phyloP scores from a whole-genome alignment of 225 moss, liverwort and hornwort genomes.

The Sphagnum tenellum region DNA sequence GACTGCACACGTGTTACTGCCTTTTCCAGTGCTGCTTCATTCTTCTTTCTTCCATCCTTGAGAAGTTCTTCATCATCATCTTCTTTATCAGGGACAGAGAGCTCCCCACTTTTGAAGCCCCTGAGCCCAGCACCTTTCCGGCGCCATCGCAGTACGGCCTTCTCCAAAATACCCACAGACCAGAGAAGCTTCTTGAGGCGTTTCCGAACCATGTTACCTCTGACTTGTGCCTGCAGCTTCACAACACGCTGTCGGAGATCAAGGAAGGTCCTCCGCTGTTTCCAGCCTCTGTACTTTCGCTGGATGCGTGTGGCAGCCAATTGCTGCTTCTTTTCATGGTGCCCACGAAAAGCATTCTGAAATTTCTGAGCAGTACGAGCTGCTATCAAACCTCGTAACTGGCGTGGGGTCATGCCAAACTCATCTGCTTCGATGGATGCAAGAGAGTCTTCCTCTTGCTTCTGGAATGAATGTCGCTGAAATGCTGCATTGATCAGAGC shows the following conservation, averaged over 20 bases:
- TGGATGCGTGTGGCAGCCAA: constrained; percentile 29
- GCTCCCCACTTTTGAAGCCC: constrained; percentile 38
- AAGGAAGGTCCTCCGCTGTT: constrained; percentile 39
- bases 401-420: constrained; percentile 41
- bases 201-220: constrained; percentile 44
- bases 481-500: constrained; percentile 47
- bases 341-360: constrained; percentile 14
- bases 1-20: constrained; percentile 46
- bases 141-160: constrained; percentile 39
- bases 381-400: constrained; percentile 28
- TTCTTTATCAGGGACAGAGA: constrained; percentile 20
- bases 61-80: constrained; percentile 55
- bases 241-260: constrained; percentile 45
- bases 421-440: constrained; percentile 25
- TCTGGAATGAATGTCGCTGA: constrained; percentile 45
- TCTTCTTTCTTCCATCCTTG: constrained; percentile 44
- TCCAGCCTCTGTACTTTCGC: constrained; percentile 45
- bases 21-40: constrained; percentile 40
- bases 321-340: constrained; percentile 36
- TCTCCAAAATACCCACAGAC: constrained; percentile 52
- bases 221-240: constrained; percentile 42
- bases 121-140: constrained; percentile 37
- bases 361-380: constrained; percentile 10
- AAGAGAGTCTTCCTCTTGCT: constrained; percentile 38
- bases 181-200: constrained; percentile 46